Base-by-base conservation (phyloP, 148 eudicot species). In the Spergularia marina region DNA sequence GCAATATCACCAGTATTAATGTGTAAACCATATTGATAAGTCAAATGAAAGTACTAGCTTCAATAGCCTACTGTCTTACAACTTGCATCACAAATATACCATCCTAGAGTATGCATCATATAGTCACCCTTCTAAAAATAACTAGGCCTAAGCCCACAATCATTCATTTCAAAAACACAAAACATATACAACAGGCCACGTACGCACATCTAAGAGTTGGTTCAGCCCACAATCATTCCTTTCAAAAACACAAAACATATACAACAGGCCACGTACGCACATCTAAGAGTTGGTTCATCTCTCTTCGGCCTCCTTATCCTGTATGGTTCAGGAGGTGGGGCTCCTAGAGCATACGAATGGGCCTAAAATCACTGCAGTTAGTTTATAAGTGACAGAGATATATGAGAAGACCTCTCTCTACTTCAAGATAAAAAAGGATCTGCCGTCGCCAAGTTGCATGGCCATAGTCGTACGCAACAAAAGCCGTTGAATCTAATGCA, bases 1-100 rank as follows among this genome's bases (percentile, higher is more conserved):
- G 88, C 81, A 89, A 82, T 53, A 78, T 84, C 81, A 83, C 62
- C 57, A 69, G 18, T 18, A 52, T 53, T 21, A 77, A 57, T n/a
- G 39, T 54, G 14, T 51, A 15, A 56, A 15, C 30, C 23, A 57
- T 10, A 40, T 76, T 21, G 36, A 70, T n/a, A 70, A 54, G 55
- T 51, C 18, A 69, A 14, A 70, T n/a, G 52, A 7, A 14, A 55
- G 18, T 20, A 53, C 39, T 68, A 21, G 18, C 8, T 55, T 55
- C 34, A 14, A 7, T 64, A 65, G 12, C 59, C 71, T 20, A 40
- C 64, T 39, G 52, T 65, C 40, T 39, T 39, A 47, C 18, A 49
- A 72, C 39, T 34, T 5, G 20, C 67, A 21, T 60, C 64, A 51
- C 40, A 36, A 16, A 54, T 12, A 25, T 15, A 16, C 58, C 73